Percentiles rank a stretch among this genome's conserved stretches.
Evolutionary conservation across 768 basidiomycete genomes (phyloP).

Genomic region (Crepidotus variabilis): DNA sequence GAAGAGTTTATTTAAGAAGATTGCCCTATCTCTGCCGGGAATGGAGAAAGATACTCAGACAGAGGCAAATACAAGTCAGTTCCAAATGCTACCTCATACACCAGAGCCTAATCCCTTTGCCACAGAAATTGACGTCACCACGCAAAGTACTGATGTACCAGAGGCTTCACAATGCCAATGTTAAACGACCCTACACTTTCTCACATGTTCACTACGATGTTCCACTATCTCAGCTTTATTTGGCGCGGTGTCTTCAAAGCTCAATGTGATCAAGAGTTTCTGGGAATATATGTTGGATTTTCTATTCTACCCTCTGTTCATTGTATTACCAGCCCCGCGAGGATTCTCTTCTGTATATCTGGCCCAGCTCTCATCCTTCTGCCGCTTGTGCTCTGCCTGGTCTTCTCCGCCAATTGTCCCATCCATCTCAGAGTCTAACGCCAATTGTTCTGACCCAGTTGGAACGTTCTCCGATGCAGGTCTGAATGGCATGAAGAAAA

Average conservation of each 20-base stretch:
- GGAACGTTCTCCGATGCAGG: conserved; percentile 60
- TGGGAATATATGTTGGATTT: neutral
- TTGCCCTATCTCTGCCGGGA: conserved; percentile 95
- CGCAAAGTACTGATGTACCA: conserved; percentile 65
- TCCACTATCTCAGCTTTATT: conserved; percentile 11
- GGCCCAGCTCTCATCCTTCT: conserved; percentile 92
- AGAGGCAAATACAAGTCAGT: conserved; percentile 53
- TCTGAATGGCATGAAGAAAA: conserved; percentile 31
- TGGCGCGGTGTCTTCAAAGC: too few species aligned
- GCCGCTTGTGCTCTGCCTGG: conserved; percentile 71
- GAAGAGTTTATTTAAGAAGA: conserved; percentile 98
- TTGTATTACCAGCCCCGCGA: conserved; percentile 92
- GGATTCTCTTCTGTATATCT: conserved; percentile 81
- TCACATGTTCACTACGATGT: neutral
- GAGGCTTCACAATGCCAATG: conserved; percentile 88
- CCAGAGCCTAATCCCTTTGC: conserved; percentile 5
- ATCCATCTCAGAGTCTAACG: conserved; percentile 79
- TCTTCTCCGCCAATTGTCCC: conserved; percentile 65
- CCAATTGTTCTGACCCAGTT: conserved; percentile 76
- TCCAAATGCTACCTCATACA: conserved; percentile 7
- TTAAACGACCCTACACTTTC: conserved; percentile 31
- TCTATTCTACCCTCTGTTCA: conserved; percentile 76
- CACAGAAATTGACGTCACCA: conserved; percentile 90
- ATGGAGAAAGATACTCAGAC: conserved; percentile 80
- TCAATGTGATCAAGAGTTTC: too few species aligned